These are phyloP conservation scores for Phaeomoniella chlamydospora DNA, from an alignment of 2,329 filamentous ascomycete genomes.

Conservation along the genomic window DNA sequence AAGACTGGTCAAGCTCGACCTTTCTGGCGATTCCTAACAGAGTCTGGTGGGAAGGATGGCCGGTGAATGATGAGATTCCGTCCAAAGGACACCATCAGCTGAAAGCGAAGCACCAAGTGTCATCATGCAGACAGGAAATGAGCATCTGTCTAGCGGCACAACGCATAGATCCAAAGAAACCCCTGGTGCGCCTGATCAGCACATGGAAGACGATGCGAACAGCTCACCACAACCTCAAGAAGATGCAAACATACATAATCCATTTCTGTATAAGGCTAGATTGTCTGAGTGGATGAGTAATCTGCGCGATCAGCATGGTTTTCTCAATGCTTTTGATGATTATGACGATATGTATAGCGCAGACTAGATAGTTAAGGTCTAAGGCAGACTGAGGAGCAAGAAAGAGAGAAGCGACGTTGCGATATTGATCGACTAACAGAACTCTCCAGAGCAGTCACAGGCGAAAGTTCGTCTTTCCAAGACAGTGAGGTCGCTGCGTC, in stretches of 20 bases:
- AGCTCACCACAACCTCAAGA: background rate
- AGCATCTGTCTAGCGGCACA: background rate
- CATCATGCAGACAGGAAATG: constrained; percentile 1
- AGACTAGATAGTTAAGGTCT: background rate
- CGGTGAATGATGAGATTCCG: background rate
- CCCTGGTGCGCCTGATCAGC: background rate
- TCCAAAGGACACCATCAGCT: background rate
- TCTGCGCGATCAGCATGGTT: background rate
- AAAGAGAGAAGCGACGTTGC: no score
- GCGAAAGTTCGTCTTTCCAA: no score
- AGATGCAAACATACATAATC: background rate
- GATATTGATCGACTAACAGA: no score
- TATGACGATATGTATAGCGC: background rate
- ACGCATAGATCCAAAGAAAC: background rate
- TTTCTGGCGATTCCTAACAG: constrained; percentile 3
- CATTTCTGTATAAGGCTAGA: background rate
- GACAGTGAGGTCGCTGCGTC: no score
- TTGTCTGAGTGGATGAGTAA: background rate
- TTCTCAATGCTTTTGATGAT: background rate
- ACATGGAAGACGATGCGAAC: background rate
- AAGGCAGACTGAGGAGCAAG: background rate
- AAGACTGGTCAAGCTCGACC: constrained; percentile 6
- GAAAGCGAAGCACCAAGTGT: background rate
- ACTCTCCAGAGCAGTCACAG: no score
- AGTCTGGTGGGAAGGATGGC: constrained; percentile 1